Conservation (phyloP, 2,329 filamentous ascomycete genomes). For the Sclerotinia trifoliorum region DNA sequence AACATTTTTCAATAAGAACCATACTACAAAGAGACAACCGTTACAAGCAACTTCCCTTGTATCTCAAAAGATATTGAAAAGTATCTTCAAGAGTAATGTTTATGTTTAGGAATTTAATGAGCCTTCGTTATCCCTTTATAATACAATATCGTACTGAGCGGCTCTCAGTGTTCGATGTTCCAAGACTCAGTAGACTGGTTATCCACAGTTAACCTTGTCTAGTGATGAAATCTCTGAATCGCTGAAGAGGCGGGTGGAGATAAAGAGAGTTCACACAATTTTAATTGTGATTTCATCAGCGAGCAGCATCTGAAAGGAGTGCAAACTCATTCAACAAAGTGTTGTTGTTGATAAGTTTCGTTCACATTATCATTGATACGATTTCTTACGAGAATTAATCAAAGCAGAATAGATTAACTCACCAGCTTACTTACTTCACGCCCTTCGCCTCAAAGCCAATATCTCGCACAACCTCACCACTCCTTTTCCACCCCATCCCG, state of each 20-base stretch:
- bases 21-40: too few species aligned
- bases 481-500: constrained; percentile 83
- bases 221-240: too few species aligned
- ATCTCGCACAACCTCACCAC: constrained; percentile 65
- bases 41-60: too few species aligned
- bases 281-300: background rate
- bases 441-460: constrained; percentile 54
- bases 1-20: too few species aligned
- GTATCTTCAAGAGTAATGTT: too few species aligned
- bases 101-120: background rate
- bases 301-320: background rate
- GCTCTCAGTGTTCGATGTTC: background rate
- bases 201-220: background rate
- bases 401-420: background rate
- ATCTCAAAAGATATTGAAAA: too few species aligned
- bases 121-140: background rate
- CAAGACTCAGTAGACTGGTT: background rate
- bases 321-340: background rate
- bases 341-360: background rate
- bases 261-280: background rate
- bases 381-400: background rate
- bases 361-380: background rate
- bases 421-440: constrained; percentile 22
- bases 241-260: background rate
- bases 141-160: background rate